Percentiles rank a stretch among this genome's conserved stretches.
phyloP scores from a whole-genome alignment of 805 yeast genomes.

The Candida ponderosae region DNA sequence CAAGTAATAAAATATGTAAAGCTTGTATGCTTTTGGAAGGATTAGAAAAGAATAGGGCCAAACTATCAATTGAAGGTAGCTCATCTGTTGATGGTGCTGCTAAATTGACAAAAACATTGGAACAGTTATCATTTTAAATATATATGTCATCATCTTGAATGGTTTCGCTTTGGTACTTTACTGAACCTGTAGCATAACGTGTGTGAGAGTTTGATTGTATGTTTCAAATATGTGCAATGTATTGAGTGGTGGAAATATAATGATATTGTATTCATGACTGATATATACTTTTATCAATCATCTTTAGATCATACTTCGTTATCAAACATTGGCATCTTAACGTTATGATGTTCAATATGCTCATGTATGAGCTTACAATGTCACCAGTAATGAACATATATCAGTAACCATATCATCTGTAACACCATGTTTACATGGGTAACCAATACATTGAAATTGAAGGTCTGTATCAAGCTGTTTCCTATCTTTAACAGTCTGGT shows the following conservation, averaged over 20 bases:
- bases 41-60: slow-evolving; percentile 67
- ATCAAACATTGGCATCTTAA: too few relatives aligned
- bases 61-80: slow-evolving; percentile 47
- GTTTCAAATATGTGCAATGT: too few relatives aligned
- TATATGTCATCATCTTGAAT: too few relatives aligned
- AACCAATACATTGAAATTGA: slow-evolving; percentile 9
- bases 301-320: too few relatives aligned
- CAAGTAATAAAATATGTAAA: slow-evolving; percentile 84
- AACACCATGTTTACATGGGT: slow-evolving; percentile 12
- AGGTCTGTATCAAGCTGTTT: not conserved
- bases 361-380: slow-evolving; percentile 6
- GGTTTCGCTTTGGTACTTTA: too few relatives aligned
- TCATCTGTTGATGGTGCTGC: slow-evolving; percentile 57
- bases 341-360: too few relatives aligned
- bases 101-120: slow-evolving; percentile 49
- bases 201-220: too few relatives aligned
- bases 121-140: slow-evolving; percentile 49
- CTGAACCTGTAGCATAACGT: too few relatives aligned
- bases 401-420: slow-evolving; percentile 11
- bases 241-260: too few relatives aligned
- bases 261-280: too few relatives aligned
- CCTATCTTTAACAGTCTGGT: not conserved
- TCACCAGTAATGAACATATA: slow-evolving; percentile 11
- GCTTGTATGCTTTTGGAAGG: slow-evolving; percentile 89
- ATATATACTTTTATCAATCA: too few relatives aligned